phyloP scores from a whole-genome alignment of 169 alveolate species.

The Plasmodium inui region DNA sequence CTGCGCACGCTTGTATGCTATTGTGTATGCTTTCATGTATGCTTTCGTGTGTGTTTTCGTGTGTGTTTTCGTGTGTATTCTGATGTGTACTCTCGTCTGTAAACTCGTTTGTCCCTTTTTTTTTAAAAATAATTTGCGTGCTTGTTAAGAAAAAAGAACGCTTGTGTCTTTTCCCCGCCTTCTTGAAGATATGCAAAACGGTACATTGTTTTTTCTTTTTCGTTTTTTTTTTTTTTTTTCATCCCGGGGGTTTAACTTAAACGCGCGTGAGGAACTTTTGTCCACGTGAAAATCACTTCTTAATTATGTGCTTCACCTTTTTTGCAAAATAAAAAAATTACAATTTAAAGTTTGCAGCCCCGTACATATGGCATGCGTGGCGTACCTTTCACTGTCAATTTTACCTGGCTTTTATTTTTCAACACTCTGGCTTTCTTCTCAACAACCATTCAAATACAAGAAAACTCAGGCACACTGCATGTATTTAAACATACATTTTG shows the following conservation, averaged over 20 bases:
- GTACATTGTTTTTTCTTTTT: neutral
- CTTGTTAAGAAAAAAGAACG: neutral
- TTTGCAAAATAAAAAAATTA: neutral
- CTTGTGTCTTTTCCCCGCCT: neutral
- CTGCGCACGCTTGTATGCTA: neutral
- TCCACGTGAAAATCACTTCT: neutral
- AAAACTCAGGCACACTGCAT: neutral
- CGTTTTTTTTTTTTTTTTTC: neutral
- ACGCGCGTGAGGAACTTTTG: neutral
- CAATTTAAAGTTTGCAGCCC: neutral
- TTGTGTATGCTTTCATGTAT: neutral
- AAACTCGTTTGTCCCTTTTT: neutral
- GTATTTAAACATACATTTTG: conserved; percentile 1
- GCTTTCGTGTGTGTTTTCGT: too few species aligned
- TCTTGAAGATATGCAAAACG: neutral
- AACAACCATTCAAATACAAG: neutral
- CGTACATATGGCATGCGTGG: neutral
- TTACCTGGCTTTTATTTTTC: neutral
- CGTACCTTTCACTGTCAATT: neutral
- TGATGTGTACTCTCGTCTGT: neutral
- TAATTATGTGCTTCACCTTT: neutral
- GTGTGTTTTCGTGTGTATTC: too few species aligned
- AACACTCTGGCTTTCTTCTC: neutral
- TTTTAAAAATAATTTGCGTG: neutral
- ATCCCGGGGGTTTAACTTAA: neutral